These are phyloP conservation scores for Exobasidium rhododendri DNA, from an alignment of 1,284 basidiomycete species.

Conservation along the genomic window DNA sequence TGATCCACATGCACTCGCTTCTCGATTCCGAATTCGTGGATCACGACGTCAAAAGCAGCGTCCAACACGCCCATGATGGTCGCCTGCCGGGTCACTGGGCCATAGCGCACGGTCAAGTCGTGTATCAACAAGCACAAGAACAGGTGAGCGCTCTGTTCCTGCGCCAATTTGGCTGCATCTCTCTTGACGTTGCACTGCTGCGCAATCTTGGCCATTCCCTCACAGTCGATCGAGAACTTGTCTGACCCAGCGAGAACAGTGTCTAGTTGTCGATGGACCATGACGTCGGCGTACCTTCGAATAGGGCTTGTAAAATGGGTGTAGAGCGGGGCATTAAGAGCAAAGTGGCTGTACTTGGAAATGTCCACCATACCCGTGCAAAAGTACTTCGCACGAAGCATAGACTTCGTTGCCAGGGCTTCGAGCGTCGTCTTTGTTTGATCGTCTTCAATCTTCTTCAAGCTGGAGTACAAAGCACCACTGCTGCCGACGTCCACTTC, in stretches of 20 bases:
- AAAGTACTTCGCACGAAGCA: conserved; percentile 92
- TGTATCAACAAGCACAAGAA: conserved; percentile 89
- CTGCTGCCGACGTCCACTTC: conserved; percentile 74
- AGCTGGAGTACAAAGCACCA: conserved; percentile 77
- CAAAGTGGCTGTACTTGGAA: conserved; percentile 92
- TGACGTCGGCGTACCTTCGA: conserved; percentile 75
- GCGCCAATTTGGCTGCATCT: conserved; percentile 82
- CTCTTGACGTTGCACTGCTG: conserved; percentile 72
- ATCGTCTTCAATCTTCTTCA: conserved; percentile 64
- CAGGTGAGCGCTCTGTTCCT: conserved; percentile 92
- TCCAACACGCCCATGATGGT: conserved; percentile 90
- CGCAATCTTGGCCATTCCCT: conserved; percentile 92
- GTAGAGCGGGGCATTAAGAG: conserved; percentile 85
- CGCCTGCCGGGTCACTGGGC: conserved; percentile 81
- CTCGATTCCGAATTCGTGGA: conserved; percentile 93
- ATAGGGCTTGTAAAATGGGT: conserved; percentile 80
- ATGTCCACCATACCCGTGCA: conserved; percentile 99
- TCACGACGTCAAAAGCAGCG: conserved; percentile 88
- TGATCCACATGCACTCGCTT: conserved; percentile 98
- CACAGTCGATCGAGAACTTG: conserved; percentile 94
- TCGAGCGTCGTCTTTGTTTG: conserved; percentile 71
- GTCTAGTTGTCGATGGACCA: conserved; percentile 91
- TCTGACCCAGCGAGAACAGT: conserved; percentile 61
- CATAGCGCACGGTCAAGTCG: conserved; percentile 88
- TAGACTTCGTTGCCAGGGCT: conserved; percentile 79